Evolutionary conservation across 768 basidiomycete genomes (phyloP).

Genomic region (Mycena galopus): DNA sequence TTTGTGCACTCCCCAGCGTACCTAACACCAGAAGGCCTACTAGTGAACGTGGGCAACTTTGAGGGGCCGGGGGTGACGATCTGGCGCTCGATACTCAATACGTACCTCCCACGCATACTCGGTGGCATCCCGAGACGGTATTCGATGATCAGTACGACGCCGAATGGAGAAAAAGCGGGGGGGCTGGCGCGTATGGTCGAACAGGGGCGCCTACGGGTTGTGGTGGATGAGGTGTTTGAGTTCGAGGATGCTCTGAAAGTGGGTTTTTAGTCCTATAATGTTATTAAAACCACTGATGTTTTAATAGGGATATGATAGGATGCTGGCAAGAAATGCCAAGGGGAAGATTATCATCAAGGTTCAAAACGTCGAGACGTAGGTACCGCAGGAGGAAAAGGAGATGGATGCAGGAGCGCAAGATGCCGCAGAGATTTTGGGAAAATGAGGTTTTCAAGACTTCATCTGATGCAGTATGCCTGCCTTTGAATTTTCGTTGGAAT

Average conservation of each 20-base stretch:
- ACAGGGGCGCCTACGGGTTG: conserved; percentile 26
- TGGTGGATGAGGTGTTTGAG: conserved; percentile 33
- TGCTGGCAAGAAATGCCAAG: conserved; percentile 23
- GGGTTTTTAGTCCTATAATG: background rate
- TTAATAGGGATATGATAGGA: conserved; percentile 20
- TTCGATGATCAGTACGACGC: conserved; percentile 25
- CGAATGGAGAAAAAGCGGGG: conserved; percentile 30
- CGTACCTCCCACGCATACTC: conserved; percentile 23
- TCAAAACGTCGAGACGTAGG: conserved; percentile 13
- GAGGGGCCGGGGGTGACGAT: conserved; percentile 25
- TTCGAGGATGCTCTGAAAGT: conserved; percentile 34
- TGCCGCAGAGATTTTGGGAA: too few species aligned
- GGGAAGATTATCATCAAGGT: conserved; percentile 32
- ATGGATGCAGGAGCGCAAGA: too few species aligned
- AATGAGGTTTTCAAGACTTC: too few species aligned
- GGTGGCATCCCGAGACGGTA: conserved; percentile 33
- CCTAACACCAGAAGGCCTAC: conserved; percentile 14
- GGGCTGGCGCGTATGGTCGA: conserved; percentile 27
- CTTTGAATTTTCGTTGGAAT: too few species aligned
- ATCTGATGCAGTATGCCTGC: too few species aligned
- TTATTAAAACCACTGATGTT: background rate
- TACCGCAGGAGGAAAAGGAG: too few species aligned
- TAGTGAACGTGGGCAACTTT: conserved; percentile 35
- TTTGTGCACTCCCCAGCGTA: conserved; percentile 25
- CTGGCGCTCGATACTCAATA: conserved; percentile 17